Percentiles rank a stretch among this genome's conserved stretches.
Evolutionary conservation across 2,329 filamentous ascomycete species (phyloP).

Genomic region (Botrytis medusae): DNA sequence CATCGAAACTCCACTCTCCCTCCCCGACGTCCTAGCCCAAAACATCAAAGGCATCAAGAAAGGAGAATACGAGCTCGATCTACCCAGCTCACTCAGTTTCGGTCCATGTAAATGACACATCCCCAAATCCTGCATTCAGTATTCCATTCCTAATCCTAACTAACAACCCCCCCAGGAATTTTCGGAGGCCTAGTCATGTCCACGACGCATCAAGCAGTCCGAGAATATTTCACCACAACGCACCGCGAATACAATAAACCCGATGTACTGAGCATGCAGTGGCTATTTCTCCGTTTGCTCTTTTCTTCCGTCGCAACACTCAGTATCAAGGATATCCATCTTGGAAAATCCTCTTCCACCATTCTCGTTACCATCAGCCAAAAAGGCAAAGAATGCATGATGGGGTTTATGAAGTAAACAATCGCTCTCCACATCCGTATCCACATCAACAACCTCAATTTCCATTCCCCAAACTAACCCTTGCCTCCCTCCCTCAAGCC

Average conservation of each 20-base stretch:
- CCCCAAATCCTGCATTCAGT: not conserved
- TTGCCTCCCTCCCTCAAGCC: not conserved
- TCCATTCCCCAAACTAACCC: not conserved
- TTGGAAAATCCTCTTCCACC: not conserved
- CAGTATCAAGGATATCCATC: not conserved
- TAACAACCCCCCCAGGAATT: not conserved
- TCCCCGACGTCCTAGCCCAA: not conserved
- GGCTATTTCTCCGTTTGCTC: not conserved
- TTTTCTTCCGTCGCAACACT: not conserved
- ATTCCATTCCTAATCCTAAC: not conserved
- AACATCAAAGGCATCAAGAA: not conserved
- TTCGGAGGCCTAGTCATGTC: not conserved
- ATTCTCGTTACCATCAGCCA: not conserved
- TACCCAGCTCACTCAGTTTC: not conserved
- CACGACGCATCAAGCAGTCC: not conserved
- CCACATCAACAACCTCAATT: not conserved
- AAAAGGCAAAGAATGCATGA: conserved; percentile 4
- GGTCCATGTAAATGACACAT: not conserved
- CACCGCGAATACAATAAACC: not conserved
- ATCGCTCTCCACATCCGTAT: not conserved
- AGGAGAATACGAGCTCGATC: conserved; percentile 4
- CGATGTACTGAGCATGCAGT: not conserved
- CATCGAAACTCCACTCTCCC: not conserved
- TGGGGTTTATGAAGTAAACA: not conserved
- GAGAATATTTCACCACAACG: not conserved